Evolutionary conservation across 768 basidiomycete species (phyloP).

Genomic region (Russula dissimulans): DNA sequence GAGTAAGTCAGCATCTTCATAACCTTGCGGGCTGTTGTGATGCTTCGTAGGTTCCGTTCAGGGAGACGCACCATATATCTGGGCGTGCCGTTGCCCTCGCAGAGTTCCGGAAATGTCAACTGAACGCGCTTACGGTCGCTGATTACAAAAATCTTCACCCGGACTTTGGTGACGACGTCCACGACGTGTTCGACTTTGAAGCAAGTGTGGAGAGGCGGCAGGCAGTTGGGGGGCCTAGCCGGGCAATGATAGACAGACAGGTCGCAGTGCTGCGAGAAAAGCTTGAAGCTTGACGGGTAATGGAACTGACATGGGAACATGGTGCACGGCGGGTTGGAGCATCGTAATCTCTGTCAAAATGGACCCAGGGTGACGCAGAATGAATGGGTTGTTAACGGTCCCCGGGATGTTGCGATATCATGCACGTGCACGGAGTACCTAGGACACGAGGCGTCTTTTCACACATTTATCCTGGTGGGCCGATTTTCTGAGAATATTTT

Average conservation of each 20-base stretch:
- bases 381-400: no score
- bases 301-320: not conserved
- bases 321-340: no score
- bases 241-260: conserved; percentile 77
- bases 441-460: no score
- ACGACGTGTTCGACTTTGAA: conserved; percentile 88
- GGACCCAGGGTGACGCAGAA: no score
- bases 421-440: no score
- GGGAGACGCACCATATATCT: conserved; percentile 97
- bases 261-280: conserved; percentile 63
- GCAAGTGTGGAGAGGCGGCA: conserved; percentile 86
- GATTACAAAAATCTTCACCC: conserved; percentile 72
- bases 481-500: no score
- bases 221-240: conserved; percentile 88
- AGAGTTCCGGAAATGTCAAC: conserved; percentile 69
- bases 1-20: conserved; percentile 45
- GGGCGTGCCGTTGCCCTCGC: conserved; percentile 94
- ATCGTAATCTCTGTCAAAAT: no score
- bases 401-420: no score
- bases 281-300: conserved; percentile 39
- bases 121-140: conserved; percentile 69
- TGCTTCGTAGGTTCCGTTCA: conserved; percentile 76
- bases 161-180: conserved; percentile 76
- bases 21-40: conserved; percentile 1
- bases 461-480: no score